phyloP scores from a whole-genome alignment of 2,329 filamentous ascomycete genomes.

The Fusarium sp. region DNA sequence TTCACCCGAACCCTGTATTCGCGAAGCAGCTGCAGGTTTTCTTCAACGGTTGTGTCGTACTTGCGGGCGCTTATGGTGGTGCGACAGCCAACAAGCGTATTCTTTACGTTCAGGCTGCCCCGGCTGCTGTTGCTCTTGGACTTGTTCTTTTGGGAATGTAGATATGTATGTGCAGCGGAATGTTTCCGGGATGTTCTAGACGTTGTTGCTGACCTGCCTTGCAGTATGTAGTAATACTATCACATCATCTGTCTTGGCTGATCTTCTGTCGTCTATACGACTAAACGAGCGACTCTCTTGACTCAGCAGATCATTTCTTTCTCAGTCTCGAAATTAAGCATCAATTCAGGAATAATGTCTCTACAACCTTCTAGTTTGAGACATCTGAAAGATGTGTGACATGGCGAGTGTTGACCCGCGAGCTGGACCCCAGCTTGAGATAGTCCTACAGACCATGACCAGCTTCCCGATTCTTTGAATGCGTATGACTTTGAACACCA shows the following conservation, averaged over 20 bases:
- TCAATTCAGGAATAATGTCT: neutral
- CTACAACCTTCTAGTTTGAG: neutral
- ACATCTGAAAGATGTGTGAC: neutral
- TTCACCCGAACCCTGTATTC: slow-evolving; percentile 57
- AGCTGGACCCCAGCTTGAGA: neutral
- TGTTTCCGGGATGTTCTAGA: neutral
- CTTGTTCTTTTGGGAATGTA: slow-evolving; percentile 44
- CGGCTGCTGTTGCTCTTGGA: slow-evolving; percentile 46
- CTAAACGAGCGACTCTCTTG: fast-evolving
- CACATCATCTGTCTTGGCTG: neutral
- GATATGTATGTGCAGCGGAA: neutral
- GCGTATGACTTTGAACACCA: neutral
- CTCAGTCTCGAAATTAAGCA: neutral
- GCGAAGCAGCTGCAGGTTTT: slow-evolving; percentile 59
- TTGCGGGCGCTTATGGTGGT: slow-evolving; percentile 60
- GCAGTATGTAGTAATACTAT: slow-evolving; percentile 11
- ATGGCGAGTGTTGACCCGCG: no score
- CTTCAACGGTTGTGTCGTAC: slow-evolving; percentile 58
- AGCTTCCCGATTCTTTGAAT: neutral
- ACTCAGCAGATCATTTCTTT: neutral
- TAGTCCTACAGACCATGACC: neutral
- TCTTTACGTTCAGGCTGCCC: slow-evolving; percentile 56
- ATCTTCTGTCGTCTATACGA: neutral
- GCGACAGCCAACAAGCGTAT: slow-evolving; percentile 56
- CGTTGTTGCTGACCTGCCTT: neutral